Conservation (phyloP, 345 rosid species). For the Mallotus nudiflorus region DNA sequence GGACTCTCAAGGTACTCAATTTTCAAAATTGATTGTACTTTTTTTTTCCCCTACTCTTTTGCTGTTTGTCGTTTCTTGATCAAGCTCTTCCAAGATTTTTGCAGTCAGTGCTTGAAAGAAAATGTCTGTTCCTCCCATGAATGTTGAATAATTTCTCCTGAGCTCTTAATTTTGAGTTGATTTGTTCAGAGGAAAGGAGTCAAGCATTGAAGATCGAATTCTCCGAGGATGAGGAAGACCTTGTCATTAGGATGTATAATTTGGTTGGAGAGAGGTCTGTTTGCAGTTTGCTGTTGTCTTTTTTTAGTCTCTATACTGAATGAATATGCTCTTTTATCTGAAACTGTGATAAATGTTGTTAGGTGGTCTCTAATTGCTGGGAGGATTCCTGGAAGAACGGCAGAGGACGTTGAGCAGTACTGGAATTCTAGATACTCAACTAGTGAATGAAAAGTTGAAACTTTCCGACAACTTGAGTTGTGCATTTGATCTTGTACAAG, state of each 20-base stretch:
- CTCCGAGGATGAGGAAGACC: conserved; percentile 59
- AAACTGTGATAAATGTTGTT: not conserved
- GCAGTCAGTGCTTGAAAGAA: not conserved
- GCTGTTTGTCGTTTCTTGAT: not conserved
- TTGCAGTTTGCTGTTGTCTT: not conserved
- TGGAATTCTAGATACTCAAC: conserved; percentile 51
- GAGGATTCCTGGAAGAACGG: conserved; percentile 66
- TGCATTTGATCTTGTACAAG: too few relatives aligned
- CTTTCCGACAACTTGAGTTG: too few relatives aligned
- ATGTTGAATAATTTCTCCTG: not conserved
- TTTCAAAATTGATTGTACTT: not conserved
- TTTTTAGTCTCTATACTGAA: not conserved
- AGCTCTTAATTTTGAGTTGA: not conserved
- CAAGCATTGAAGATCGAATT: conserved; percentile 36
- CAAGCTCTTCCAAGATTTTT: too few relatives aligned
- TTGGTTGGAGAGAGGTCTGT: conserved; percentile 53
- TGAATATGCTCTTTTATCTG: not conserved
- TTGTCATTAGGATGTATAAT: conserved; percentile 53
- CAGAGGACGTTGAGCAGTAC: conserved; percentile 57
- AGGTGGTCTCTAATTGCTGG: conserved; percentile 78
- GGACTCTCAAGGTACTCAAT: conserved; percentile 39
- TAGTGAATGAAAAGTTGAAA: conserved; percentile 8
- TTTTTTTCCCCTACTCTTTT: not conserved
- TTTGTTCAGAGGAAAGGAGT: conserved; percentile 36
- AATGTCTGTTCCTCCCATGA: not conserved